phyloP scores from a whole-genome alignment of 1,284 basidiomycete species.

The Puccinia hordei region DNA sequence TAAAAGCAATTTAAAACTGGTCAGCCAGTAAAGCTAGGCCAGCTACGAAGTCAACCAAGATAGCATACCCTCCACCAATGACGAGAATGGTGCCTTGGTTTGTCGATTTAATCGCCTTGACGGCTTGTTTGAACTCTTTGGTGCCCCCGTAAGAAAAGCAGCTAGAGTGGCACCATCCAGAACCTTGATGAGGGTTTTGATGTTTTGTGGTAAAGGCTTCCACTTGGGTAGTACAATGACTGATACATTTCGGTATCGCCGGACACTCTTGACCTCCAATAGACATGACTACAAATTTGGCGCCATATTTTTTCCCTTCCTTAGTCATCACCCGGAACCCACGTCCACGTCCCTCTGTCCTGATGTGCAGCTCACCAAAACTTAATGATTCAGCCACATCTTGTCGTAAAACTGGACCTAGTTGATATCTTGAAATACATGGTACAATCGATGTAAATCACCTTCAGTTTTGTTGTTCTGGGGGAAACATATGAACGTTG shows the following conservation, averaged over 20 bases:
- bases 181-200: conserved; percentile 29
- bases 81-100: conserved; percentile 35
- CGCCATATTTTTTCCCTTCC: conserved; percentile 37
- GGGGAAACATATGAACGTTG: neutral
- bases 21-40: neutral
- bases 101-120: conserved; percentile 24
- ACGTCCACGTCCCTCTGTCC: conserved; percentile 18
- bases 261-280: conserved; percentile 49
- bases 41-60: neutral
- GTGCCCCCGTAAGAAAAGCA: conserved; percentile 46
- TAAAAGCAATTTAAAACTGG: neutral
- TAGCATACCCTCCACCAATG: conserved; percentile 46
- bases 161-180: conserved; percentile 49
- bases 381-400: conserved; percentile 25
- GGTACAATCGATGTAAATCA: neutral
- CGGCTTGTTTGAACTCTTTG: conserved; percentile 43
- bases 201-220: too few relatives aligned
- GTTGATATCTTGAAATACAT: conserved; percentile 20
- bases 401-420: conserved; percentile 29
- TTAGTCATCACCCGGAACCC: conserved; percentile 40
- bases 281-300: conserved; percentile 49
- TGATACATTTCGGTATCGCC: conserved; percentile 32
- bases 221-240: neutral
- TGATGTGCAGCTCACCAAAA: conserved; percentile 37
- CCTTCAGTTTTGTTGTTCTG: neutral